These are phyloP conservation scores for Picea engelmannii DNA, from an alignment of 83 land plant species.

Conservation along the genomic window DNA sequence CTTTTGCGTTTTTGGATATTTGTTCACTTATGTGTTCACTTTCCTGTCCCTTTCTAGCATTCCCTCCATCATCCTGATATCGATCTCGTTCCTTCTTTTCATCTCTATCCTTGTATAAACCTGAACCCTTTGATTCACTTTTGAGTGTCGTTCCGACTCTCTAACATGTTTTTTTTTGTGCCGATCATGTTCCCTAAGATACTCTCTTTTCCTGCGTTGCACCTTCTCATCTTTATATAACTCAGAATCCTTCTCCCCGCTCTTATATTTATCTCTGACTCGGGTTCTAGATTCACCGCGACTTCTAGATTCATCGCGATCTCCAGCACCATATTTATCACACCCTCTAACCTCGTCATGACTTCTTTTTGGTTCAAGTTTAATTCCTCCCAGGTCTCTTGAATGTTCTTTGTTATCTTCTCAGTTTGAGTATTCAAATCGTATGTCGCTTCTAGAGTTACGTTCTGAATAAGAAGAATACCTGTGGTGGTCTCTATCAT, in stretches of 20 bases:
- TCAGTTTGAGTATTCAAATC: slow-evolving; percentile 17
- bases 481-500: slow-evolving; percentile 30
- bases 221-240: slow-evolving; percentile 22
- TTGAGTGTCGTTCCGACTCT: slow-evolving; percentile 16
- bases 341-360: slow-evolving; percentile 27
- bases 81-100: slow-evolving; percentile 15
- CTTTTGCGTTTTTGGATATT: slow-evolving; percentile 2
- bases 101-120: slow-evolving; percentile 7
- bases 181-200: slow-evolving; percentile 21
- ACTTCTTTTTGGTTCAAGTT: slow-evolving; percentile 8
- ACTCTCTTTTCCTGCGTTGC: slow-evolving; percentile 26
- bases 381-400: slow-evolving; percentile 24
- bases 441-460: slow-evolving; percentile 29
- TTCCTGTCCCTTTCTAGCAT: slow-evolving; percentile 13
- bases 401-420: slow-evolving; percentile 35
- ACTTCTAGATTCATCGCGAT: background rate
- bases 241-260: slow-evolving; percentile 20
- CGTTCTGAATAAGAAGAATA: slow-evolving; percentile 38
- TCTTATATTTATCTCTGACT: slow-evolving; percentile 21
- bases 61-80: slow-evolving; percentile 5
- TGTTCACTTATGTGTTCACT: background rate
- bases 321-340: slow-evolving; percentile 14
- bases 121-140: slow-evolving; percentile 5
- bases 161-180: slow-evolving; percentile 21
- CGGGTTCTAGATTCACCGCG: background rate